Evolutionary conservation across 2,329 filamentous ascomycete species (phyloP).

Genomic region (Exophiala dermatitidis): DNA sequence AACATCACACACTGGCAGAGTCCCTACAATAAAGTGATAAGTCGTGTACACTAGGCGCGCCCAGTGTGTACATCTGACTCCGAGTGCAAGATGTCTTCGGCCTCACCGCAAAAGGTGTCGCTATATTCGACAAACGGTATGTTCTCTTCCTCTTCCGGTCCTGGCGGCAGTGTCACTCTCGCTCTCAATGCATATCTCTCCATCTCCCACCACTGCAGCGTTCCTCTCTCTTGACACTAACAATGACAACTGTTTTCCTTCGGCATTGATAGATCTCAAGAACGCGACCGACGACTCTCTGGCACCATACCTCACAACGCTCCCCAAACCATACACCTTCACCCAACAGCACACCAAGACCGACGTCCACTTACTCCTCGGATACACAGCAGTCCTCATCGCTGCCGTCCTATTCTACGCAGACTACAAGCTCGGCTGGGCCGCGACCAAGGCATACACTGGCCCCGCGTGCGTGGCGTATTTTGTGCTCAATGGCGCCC

Average conservation of each 20-base stretch:
- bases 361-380: conserved; percentile 75
- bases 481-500: conserved; percentile 64
- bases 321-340: conserved; percentile 59
- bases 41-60: too few relatives aligned
- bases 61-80: too few relatives aligned
- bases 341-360: conserved; percentile 70
- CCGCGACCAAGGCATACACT: conserved; percentile 74
- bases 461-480: conserved; percentile 72
- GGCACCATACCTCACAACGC: conserved; percentile 81
- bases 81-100: too few relatives aligned
- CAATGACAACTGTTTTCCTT: background rate
- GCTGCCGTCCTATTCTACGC: conserved; percentile 79
- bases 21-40: too few relatives aligned
- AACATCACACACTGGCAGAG: too few relatives aligned
- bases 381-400: conserved; percentile 73
- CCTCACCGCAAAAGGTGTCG: conserved; percentile 34
- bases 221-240: background rate
- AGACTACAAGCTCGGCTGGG: conserved; percentile 88
- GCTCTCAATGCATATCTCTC: background rate
- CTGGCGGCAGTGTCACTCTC: background rate
- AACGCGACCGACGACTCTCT: conserved; percentile 94
- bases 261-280: conserved; percentile 67
- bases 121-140: conserved; percentile 42
- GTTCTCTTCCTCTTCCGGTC: conserved; percentile 1
- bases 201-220: background rate